Evolutionary conservation across 306 rosid species (phyloP).

Genomic region (Medicago arabica): DNA sequence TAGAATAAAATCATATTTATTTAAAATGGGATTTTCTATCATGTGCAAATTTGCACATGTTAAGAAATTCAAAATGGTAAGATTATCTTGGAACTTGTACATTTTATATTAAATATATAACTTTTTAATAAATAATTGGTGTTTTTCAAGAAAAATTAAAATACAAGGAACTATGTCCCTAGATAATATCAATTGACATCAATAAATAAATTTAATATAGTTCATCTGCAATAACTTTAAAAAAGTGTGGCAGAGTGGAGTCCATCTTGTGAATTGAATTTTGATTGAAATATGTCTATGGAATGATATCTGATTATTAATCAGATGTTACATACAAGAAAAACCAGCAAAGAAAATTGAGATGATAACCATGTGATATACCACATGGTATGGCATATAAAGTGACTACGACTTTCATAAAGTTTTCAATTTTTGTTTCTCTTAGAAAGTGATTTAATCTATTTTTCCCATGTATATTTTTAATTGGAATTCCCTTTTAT

Average conservation of each 20-base stretch:
- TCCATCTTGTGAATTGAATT: not conserved
- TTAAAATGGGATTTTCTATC: too few species aligned
- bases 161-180: too few species aligned
- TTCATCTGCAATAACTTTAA: not conserved
- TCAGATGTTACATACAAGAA: slow-evolving; percentile 9
- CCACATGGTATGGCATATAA: not conserved
- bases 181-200: too few species aligned
- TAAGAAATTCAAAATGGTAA: too few species aligned
- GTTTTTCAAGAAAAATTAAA: too few species aligned
- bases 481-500: not conserved
- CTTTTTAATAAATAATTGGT: too few species aligned
- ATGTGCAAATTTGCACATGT: too few species aligned
- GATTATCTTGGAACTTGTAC: too few species aligned
- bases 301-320: not conserved
- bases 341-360: slow-evolving; percentile 1
- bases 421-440: not conserved
- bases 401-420: slow-evolving; percentile 4
- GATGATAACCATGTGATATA: slow-evolving; percentile 11
- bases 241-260: not conserved
- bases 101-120: too few species aligned
- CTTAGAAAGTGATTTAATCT: too few species aligned
- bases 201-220: not conserved
- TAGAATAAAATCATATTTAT: too few species aligned
- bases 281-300: not conserved
- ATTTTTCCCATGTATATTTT: not conserved